phyloP scores from a whole-genome alignment of 148 eudicot species.

The Salicornia ramosissima region DNA sequence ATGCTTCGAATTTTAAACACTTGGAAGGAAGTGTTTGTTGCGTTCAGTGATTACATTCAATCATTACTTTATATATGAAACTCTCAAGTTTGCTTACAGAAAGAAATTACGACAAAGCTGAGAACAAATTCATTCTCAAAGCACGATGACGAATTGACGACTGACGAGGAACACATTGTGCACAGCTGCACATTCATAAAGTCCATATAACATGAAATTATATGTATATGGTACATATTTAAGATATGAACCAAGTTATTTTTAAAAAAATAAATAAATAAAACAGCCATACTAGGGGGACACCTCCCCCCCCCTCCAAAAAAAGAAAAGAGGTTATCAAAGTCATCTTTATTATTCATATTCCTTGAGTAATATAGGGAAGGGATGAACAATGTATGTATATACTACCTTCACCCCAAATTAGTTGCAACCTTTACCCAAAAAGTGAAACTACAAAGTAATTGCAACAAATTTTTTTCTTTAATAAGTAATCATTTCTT shows the following conservation, averaged over 20 bases:
- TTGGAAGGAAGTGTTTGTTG: not conserved
- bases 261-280: no score
- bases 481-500: no score
- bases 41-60: not conserved
- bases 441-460: no score
- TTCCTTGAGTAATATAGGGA: no score
- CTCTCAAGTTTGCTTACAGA: not conserved
- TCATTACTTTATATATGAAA: not conserved
- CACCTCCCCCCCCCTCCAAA: no score
- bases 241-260: not conserved
- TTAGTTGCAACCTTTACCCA: no score
- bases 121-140: not conserved
- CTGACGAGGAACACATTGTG: not conserved
- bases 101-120: not conserved
- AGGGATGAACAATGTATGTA: not conserved
- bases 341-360: not conserved
- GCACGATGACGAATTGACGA: no score
- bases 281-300: not conserved
- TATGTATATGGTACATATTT: not conserved
- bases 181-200: not conserved
- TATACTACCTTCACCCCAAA: no score
- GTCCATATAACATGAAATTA: not conserved
- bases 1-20: not conserved
- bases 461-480: not conserved
- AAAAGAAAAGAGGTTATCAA: not conserved